phyloP scores from a whole-genome alignment of 441 rosid species.

The Rhodomyrtus psidioides region DNA sequence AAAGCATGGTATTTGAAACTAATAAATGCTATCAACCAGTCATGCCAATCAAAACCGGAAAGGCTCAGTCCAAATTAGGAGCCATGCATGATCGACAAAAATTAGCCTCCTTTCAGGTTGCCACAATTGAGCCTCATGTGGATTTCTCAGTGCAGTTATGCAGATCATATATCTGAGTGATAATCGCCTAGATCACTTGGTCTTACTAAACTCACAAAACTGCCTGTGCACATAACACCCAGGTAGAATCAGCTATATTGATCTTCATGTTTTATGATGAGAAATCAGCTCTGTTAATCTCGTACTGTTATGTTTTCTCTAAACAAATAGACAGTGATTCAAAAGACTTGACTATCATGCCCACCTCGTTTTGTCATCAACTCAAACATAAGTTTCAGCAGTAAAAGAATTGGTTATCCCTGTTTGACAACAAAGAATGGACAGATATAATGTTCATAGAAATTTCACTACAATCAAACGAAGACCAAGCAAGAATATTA shows the following conservation, averaged over 20 bases:
- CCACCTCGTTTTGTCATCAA: not conserved
- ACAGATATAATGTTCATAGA: not conserved
- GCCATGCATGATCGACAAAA: not conserved
- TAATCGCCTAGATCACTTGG: not conserved
- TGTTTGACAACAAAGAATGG: not conserved
- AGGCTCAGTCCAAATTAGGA: not conserved
- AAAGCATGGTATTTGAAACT: not conserved
- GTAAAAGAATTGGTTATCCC: not conserved
- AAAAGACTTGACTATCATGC: not conserved
- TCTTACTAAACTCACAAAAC: not conserved
- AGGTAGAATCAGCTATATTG: not conserved
- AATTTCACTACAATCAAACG: not conserved
- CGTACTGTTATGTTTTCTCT: not conserved
- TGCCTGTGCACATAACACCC: not conserved
- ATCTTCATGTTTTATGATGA: not conserved
- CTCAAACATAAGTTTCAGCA: not conserved
- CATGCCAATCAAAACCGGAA: not conserved
- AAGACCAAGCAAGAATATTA: not conserved
- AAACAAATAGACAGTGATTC: not conserved
- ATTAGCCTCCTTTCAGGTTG: not conserved
- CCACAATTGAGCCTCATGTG: not conserved
- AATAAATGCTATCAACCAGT: not conserved
- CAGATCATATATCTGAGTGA: not conserved
- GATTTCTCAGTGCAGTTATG: not conserved
- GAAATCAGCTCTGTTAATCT: not conserved